A percentile compares a stretch with the other conserved stretches of the same genome.
phyloP scores from a whole-genome alignment of 2,329 filamentous ascomycete genomes.

The Alternaria triticina region DNA sequence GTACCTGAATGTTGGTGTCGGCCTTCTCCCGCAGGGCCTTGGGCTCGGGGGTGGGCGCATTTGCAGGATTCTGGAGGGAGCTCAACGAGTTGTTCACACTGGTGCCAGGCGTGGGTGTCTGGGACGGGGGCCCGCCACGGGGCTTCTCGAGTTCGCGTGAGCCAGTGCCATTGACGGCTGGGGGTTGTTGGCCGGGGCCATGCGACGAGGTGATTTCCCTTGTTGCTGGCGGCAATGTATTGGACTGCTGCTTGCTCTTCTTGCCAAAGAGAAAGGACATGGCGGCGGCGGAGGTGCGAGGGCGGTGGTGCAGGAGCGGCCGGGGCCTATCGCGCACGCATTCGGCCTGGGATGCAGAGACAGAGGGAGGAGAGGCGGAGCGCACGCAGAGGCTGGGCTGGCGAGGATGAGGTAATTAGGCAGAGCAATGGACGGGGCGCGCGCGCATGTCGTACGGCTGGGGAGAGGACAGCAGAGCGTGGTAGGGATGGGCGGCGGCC shows the following conservation, averaged over 20 bases:
- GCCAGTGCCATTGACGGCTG: conserved; percentile 51
- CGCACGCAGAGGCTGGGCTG: conserved; percentile 9
- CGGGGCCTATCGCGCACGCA: conserved; percentile 39
- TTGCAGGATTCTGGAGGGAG: conserved; percentile 66
- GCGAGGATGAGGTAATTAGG: conserved; percentile 6
- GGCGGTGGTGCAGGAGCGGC: conserved; percentile 27
- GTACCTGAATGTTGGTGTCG: conserved; percentile 63
- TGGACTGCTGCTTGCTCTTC: conserved; percentile 49
- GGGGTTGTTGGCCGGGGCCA: conserved; percentile 54
- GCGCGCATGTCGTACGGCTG: conserved; percentile 22
- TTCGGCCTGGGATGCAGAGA: conserved; percentile 29
- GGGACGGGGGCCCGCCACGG: conserved; percentile 28
- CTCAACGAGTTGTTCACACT: conserved; percentile 71
- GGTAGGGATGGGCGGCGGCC: not conserved
- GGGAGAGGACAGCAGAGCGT: not conserved
- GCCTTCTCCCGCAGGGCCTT: conserved; percentile 64
- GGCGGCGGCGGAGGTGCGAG: conserved; percentile 29
- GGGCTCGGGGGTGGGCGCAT: conserved; percentile 67
- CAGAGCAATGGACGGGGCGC: conserved; percentile 5
- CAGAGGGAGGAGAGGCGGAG: conserved; percentile 7
- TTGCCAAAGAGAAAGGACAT: conserved; percentile 64
- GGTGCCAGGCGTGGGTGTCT: conserved; percentile 74
- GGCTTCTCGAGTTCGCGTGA: conserved; percentile 51
- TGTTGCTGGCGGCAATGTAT: conserved; percentile 59
- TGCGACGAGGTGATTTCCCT: conserved; percentile 65